Evolutionary conservation across 768 basidiomycete genomes (phyloP).

Genomic region (Clavaria fumosa): DNA sequence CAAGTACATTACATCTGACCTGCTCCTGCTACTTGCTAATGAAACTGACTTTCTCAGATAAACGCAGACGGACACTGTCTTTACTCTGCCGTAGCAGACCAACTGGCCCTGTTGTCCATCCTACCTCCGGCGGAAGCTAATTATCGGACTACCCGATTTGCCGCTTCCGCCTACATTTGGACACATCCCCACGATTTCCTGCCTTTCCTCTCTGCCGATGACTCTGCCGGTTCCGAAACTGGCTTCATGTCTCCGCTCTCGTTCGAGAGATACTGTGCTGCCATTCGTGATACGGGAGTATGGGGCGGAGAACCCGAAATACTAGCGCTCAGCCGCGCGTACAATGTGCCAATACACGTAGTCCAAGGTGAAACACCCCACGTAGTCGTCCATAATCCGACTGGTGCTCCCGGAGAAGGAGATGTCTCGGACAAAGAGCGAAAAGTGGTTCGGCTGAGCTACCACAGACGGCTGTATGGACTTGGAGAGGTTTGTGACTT

Average conservation of each 20-base stretch:
- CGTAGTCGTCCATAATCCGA: constrained; percentile 70
- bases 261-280: constrained; percentile 61
- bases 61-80: constrained; percentile 94
- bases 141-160: constrained; percentile 43
- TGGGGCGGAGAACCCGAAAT: constrained; percentile 99
- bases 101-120: constrained; percentile 60
- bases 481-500: constrained; percentile 68
- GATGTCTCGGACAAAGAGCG: constrained; percentile 18
- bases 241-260: constrained; percentile 57
- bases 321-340: constrained; percentile 69
- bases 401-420: constrained; percentile 16
- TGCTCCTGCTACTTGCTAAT: not conserved
- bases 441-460: constrained; percentile 63
- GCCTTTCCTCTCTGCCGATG: constrained; percentile 85
- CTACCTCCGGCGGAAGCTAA: constrained; percentile 41
- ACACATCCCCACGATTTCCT: constrained; percentile 80
- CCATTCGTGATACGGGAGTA: constrained; percentile 66
- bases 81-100: constrained; percentile 88
- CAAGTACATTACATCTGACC: constrained; percentile 30
- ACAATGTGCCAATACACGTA: constrained; percentile 76
- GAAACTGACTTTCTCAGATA: constrained; percentile 34
- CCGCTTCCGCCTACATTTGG: constrained; percentile 71
- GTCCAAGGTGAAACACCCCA: constrained; percentile 71
- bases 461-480: constrained; percentile 89
- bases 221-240: constrained; percentile 49